phyloP scores from a whole-genome alignment of 768 basidiomycete species.

The Pleurotus eryngii region DNA sequence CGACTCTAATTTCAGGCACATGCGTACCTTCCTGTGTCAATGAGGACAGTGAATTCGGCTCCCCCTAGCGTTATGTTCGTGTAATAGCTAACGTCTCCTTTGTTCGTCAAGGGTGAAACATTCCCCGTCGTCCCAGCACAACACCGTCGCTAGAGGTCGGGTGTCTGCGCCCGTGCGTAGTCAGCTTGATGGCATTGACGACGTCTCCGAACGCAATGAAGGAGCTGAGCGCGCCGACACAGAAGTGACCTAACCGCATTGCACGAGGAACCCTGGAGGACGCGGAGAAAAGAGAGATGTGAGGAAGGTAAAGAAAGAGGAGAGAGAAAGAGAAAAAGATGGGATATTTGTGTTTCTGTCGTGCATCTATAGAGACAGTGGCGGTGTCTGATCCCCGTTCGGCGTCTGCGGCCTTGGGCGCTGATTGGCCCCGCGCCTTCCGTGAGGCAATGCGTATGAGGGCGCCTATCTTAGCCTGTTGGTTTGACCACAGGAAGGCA shows the following conservation, averaged over 20 bases:
- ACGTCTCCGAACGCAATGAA: not conserved
- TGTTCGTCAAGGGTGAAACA: slow-evolving; percentile 1
- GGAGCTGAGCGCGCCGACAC: not conserved
- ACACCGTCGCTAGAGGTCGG: not conserved
- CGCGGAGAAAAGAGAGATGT: not conserved
- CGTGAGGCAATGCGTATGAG: not conserved
- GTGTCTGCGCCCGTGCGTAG: not conserved
- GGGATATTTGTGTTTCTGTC: slow-evolving; percentile 1
- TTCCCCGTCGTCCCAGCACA: not conserved
- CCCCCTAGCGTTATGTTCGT: slow-evolving; percentile 19
- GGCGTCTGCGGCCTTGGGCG: not conserved
- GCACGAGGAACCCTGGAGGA: not conserved
- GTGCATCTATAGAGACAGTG: not conserved
- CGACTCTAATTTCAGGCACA: not conserved
- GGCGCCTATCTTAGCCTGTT: too few relatives aligned
- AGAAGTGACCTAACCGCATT: slow-evolving; percentile 2
- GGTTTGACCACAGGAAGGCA: not conserved
- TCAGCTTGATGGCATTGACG: slow-evolving; percentile 5
- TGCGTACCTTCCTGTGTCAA: slow-evolving; percentile 22
- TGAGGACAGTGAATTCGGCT: slow-evolving; percentile 11
- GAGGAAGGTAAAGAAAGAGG: not conserved
- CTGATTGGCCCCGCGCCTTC: not conserved
- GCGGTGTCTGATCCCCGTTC: not conserved
- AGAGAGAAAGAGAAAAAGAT: not conserved
- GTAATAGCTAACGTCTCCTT: slow-evolving; percentile 13